Evolutionary conservation across 169 alveolate species (phyloP), one percentile per base, ranked within the genome.

Genomic region (Fabrea salina): DNA sequence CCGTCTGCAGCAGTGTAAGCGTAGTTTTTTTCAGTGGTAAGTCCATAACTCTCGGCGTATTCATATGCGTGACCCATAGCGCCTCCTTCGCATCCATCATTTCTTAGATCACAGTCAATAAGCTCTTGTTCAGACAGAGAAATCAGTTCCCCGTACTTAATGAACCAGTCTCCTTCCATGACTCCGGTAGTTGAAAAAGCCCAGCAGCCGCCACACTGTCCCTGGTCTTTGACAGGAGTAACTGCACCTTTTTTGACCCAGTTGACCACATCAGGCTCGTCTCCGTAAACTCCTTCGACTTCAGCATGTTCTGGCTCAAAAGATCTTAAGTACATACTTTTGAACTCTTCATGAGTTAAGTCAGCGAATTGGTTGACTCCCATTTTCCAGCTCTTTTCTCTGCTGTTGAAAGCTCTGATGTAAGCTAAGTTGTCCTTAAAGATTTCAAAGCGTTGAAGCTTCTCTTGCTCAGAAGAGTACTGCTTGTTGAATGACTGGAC

Each of bases 201-300:
- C 96, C 97, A 93, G 68, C 97, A 95, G 19, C 96, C 82, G 19
- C 97, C 97, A 71, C 97, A 93, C n/a, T 57, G 59, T 30, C 87
- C 84, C 83, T 95, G 95, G 79, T 92, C 82, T 59, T 91, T 86
- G 11, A 91, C 93, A 22, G 83, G 90, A 6, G 92, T 80, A 13
- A 75, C 83, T 2, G 84, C 91, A 25, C 92, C 92, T 79, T 68
- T 40, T 41, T 56, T 35, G 5, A 40, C 16, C 84, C 84, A 78
- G 75, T 78, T 74, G 27, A 78, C 32, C 7, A 19, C 6, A 7
- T 7, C 57, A 43, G 78, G 78, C 22, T 44, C 11, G 22, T 44
- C 53, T n/a, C n/a, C n/a, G 16, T 44, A 44, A 16, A 11, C 16
- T 11, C 53, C 53, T 44, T 44, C 53, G 16, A 16, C 53, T 16